Conservation (phyloP, 805 yeast genomes). For the Brettanomyces naardenensis region DNA sequence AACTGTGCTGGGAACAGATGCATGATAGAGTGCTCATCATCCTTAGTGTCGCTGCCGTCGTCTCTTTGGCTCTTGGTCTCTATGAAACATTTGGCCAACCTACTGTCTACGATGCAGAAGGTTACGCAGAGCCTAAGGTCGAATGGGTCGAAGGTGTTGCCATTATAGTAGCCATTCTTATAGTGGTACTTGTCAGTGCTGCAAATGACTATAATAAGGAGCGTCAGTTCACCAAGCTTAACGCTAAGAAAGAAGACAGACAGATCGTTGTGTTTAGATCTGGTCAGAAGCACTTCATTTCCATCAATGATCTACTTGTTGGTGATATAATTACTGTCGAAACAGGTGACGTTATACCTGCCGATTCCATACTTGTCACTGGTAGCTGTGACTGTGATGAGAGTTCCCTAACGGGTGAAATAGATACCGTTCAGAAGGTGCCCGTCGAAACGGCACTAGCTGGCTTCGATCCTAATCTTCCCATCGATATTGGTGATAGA, state of each 20-base stretch:
- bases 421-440: conserved; percentile 67
- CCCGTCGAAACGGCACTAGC: conserved; percentile 34
- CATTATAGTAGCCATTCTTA: conserved; percentile 80
- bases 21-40: conserved; percentile 86
- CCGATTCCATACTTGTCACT: conserved; percentile 67
- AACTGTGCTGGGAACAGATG: conserved; percentile 72
- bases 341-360: conserved; percentile 93
- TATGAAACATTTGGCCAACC: conserved; percentile 89
- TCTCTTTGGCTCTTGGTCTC: conserved; percentile 83
- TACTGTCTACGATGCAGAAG: conserved; percentile 68
- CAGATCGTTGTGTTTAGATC: conserved; percentile 68
- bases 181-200: conserved; percentile 90
- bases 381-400: conserved; percentile 89
- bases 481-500: conserved; percentile 31
- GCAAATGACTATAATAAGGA: conserved; percentile 97
- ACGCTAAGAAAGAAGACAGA: conserved; percentile 82
- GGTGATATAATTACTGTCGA: conserved; percentile 81
- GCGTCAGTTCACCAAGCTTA: conserved; percentile 79
- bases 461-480: conserved; percentile 6
- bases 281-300: conserved; percentile 58
- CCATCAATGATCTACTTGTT: conserved; percentile 69
- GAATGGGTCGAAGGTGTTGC: conserved; percentile 99
- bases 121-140: conserved; percentile 69
- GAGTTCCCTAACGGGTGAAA: conserved; percentile 89
- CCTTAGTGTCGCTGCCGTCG: conserved; percentile 76